These are phyloP conservation scores for Metschnikowia arizonensis DNA, from an alignment of 805 yeast genomes.

Conservation along the genomic window DNA sequence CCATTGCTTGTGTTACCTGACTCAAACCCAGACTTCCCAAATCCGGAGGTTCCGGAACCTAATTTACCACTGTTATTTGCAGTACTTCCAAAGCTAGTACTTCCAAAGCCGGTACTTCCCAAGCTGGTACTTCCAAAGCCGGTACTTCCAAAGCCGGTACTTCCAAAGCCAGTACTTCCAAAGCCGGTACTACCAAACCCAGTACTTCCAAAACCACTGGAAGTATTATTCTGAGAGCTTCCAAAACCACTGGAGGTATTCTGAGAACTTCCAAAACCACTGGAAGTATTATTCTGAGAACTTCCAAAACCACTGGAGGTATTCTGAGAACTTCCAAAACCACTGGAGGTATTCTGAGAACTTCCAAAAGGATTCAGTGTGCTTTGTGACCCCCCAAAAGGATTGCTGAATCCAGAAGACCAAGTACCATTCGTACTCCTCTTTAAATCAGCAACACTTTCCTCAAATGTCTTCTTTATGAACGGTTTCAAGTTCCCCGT, in stretches of 20 bases:
- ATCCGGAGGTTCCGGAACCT: constrained; percentile 8
- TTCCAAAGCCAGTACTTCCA: too few species aligned
- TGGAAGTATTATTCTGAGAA: neutral
- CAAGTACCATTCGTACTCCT: neutral
- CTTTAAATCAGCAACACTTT: constrained; percentile 23
- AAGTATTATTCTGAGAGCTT: too few species aligned
- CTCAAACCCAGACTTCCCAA: too few species aligned
- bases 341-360: too few species aligned
- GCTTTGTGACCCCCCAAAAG: constrained; percentile 9
- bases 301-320: too few species aligned
- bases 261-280: neutral
- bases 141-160: too few species aligned
- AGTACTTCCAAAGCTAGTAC: constrained; percentile 2
- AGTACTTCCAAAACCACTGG: too few species aligned
- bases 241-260: neutral
- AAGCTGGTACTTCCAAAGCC: neutral
- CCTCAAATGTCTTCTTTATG: constrained; percentile 26
- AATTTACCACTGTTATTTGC: neutral
- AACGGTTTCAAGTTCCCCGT: constrained; percentile 22
- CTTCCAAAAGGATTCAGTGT: constrained; percentile 3
- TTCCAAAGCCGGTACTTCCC: constrained; percentile 5
- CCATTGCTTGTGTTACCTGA: too few species aligned
- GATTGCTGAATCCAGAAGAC: neutral
- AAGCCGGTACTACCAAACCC: too few species aligned
- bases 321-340: constrained; percentile 4